These are phyloP conservation scores for Aspergillus cristatus DNA, from an alignment of 495 filamentous ascomycete genomes.

Conservation along the genomic window DNA sequence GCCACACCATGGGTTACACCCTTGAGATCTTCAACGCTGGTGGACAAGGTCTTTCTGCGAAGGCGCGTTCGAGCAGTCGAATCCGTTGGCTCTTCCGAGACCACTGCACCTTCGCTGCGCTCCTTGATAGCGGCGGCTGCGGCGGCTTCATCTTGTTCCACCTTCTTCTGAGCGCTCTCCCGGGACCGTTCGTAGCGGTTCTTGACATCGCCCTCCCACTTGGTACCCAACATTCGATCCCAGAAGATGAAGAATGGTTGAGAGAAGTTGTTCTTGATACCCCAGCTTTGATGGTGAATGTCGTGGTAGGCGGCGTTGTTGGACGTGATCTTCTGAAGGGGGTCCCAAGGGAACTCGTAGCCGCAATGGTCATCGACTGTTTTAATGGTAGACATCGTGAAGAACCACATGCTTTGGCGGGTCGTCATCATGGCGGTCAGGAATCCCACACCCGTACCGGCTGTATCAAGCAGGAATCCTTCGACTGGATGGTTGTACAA, in stretches of 20 bases:
- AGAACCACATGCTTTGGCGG: constrained; percentile 78
- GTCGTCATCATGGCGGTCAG: constrained; percentile 65
- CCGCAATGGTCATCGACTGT: constrained; percentile 97
- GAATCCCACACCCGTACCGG: constrained; percentile 75
- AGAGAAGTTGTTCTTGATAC: constrained; percentile 63
- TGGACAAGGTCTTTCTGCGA: constrained; percentile 28
- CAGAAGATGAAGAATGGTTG: constrained; percentile 46
- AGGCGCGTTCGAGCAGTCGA: constrained; percentile 23
- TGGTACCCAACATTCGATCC: constrained; percentile 39
- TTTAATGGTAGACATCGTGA: constrained; percentile 78
- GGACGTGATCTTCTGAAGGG: constrained; percentile 77
- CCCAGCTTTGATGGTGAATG: constrained; percentile 98
- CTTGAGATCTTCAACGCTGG: constrained; percentile 33
- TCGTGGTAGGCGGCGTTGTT: constrained; percentile 97
- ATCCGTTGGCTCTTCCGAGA: constrained; percentile 23
- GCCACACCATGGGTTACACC: constrained; percentile 31
- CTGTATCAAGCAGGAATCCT: constrained; percentile 63
- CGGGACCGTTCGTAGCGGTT: constrained; percentile 37
- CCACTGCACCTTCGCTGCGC: constrained; percentile 11
- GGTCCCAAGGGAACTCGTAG: constrained; percentile 91
- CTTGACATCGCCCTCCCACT: constrained; percentile 37
- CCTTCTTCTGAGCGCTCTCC: constrained; percentile 31
- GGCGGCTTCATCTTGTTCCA: constrained; percentile 20
- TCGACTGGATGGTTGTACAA: not conserved
- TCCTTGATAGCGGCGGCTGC: constrained; percentile 1